Conservation (phyloP, 1,284 basidiomycete genomes). For the Bothia castanella region DNA sequence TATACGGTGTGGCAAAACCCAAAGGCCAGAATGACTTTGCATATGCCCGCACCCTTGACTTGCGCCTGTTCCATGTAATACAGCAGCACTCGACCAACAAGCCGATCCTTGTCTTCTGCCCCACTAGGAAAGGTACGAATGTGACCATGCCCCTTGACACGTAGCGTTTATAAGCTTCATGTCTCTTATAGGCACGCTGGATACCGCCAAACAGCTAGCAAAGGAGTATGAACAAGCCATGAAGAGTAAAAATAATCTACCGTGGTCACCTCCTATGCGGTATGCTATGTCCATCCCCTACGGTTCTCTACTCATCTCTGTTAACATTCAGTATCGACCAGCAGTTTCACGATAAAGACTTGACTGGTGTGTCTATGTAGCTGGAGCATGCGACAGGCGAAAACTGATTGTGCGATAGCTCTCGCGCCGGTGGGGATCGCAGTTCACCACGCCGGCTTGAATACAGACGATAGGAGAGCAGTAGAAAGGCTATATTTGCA, state of each 20-base stretch:
- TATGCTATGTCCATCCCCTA: constrained; percentile 24
- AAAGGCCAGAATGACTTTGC: constrained; percentile 76
- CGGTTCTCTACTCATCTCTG: constrained; percentile 8
- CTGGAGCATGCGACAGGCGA: background rate
- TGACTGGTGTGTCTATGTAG: constrained; percentile 46
- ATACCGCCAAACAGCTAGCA: constrained; percentile 70
- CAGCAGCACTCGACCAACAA: constrained; percentile 69
- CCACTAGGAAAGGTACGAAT: constrained; percentile 80
- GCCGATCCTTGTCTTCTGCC: constrained; percentile 81
- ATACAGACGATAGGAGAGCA: constrained; percentile 62
- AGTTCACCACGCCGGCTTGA: constrained; percentile 83
- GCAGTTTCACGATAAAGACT: constrained; percentile 58
- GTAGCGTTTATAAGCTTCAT: background rate
- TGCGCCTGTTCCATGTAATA: constrained; percentile 67
- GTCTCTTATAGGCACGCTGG: constrained; percentile 46
- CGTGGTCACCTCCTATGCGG: constrained; percentile 61
- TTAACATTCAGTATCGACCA: constrained; percentile 44
- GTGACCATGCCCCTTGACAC: background rate
- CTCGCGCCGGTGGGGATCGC: constrained; percentile 68
- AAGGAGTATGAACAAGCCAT: constrained; percentile 65
- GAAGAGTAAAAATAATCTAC: constrained; percentile 48
- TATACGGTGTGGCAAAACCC: constrained; percentile 58
- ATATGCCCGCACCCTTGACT: constrained; percentile 72
- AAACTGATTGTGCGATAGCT: constrained; percentile 37
- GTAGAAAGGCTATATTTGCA: constrained; percentile 71